Conservation (phyloP, 345 rosid genomes). For the Salix dunnii region DNA sequence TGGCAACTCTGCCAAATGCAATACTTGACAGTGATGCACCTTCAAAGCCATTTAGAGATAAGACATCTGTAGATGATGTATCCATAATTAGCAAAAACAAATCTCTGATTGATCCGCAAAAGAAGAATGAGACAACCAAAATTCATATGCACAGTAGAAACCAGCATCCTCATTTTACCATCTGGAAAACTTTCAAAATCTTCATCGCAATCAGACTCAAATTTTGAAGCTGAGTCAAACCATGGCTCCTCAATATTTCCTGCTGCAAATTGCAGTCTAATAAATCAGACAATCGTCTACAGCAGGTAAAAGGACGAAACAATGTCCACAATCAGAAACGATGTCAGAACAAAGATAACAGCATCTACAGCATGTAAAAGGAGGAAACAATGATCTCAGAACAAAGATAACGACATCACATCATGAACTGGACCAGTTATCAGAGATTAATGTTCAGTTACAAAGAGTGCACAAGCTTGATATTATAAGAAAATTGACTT, state of each 20-base stretch:
- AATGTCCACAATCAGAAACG: not conserved
- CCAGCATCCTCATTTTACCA: conserved; percentile 17
- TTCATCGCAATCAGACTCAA: conserved; percentile 31
- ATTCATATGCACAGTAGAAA: not conserved
- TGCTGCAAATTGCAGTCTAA: conserved; percentile 10
- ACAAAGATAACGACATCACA: not conserved
- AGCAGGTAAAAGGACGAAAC: not conserved
- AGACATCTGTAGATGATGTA: conserved; percentile 21
- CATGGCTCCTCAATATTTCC: conserved; percentile 33
- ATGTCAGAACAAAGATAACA: not conserved
- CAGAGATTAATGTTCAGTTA: not conserved
- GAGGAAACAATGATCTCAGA: not conserved
- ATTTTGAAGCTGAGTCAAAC: conserved; percentile 26
- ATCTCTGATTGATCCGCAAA: not conserved
- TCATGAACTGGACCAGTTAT: not conserved
- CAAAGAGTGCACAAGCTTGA: not conserved
- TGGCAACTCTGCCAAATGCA: conserved; percentile 28
- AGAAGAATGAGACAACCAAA: not conserved
- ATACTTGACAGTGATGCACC: conserved; percentile 5
- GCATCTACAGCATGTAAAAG: not conserved
- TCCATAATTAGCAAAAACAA: conserved; percentile 2
- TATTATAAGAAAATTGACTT: not conserved
- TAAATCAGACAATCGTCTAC: not conserved
- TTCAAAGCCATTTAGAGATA: conserved; percentile 21
- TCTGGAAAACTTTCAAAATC: conserved; percentile 32